Percentiles rank a stretch among this genome's conserved stretches.
Conservation (phyloP, 1,139 yeast species). For the Blastobotrys elegans region DNA sequence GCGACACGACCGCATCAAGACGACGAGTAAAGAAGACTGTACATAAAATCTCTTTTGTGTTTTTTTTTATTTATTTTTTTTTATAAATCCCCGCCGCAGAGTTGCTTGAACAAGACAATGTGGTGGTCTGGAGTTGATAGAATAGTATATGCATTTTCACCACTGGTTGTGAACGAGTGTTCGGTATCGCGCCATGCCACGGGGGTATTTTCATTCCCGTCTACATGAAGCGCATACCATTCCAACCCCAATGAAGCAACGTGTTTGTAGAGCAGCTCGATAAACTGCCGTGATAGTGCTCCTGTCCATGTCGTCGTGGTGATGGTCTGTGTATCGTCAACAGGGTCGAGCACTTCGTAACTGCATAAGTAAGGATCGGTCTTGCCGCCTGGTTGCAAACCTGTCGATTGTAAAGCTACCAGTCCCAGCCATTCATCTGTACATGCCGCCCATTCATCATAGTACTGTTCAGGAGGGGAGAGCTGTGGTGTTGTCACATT, state of each 20-base stretch:
- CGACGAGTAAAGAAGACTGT: conserved; percentile 6
- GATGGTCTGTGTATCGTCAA: too few relatives aligned
- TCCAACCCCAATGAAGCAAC: not conserved
- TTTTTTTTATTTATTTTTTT: not conserved
- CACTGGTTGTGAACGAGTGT: conserved; percentile 21
- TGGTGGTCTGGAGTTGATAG: conserved; percentile 8
- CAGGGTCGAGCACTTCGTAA: conserved; percentile 20
- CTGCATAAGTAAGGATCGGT: conserved; percentile 27
- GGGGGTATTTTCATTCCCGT: conserved; percentile 31
- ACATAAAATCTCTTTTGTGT: not conserved
- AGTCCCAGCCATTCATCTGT: conserved; percentile 33
- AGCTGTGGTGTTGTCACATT: conserved; percentile 18
- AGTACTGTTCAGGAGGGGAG: conserved; percentile 14
- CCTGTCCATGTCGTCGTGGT: conserved; percentile 14
- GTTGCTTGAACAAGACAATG: not conserved
- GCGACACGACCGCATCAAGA: conserved; percentile 2
- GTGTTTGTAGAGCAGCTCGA: conserved; percentile 2
- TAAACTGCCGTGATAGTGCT: conserved; percentile 8
- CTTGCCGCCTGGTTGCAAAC: conserved; percentile 13
- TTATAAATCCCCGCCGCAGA: not conserved
- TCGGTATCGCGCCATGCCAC: conserved; percentile 30
- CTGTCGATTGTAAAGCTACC: conserved; percentile 23
- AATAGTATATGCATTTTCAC: conserved; percentile 26
- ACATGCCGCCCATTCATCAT: conserved; percentile 31
- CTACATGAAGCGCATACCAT: conserved; percentile 26